Percentiles rank a stretch among this genome's conserved stretches.
Conservation (phyloP, 176 grass and related monocot genomes). For the Hyparrhenia diplandra region DNA sequence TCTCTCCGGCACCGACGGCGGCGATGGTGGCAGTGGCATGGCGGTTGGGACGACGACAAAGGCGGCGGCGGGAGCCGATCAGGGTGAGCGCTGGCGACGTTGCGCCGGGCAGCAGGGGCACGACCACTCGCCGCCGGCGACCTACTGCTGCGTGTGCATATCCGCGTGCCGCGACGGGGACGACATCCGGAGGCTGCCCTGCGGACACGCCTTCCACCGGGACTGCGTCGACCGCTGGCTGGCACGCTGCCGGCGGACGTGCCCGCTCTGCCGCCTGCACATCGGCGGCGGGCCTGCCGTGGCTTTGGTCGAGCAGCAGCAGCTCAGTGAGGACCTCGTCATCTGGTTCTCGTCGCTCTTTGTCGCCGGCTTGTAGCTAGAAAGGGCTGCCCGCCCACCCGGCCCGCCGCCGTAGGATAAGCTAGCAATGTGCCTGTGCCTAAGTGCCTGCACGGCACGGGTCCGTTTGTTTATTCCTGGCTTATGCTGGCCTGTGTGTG, state of each 20-base stretch:
- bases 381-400: not conserved
- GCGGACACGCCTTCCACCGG: conserved; percentile 68
- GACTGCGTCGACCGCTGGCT: conserved; percentile 73
- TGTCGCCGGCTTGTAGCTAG: conserved; percentile 27
- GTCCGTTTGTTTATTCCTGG: too few species aligned
- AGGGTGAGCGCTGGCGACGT: not conserved
- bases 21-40: too few species aligned
- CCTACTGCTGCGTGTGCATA: conserved; percentile 70
- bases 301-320: conserved; percentile 8
- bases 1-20: conserved; percentile 13
- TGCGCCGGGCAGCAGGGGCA: not conserved
- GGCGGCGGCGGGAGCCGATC: conserved; percentile 2
- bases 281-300: conserved; percentile 20
- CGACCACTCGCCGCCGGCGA: not conserved
- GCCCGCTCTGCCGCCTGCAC: conserved; percentile 68
- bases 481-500: too few species aligned
- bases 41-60: not conserved
- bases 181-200: conserved; percentile 42
- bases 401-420: not conserved
- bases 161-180: conserved; percentile 48
- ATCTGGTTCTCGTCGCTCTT: conserved; percentile 88
- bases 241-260: conserved; percentile 60
- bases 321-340: conserved; percentile 61
- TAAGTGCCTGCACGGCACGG: too few species aligned
- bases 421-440: not conserved